These are phyloP conservation scores for Chionographis japonica DNA, from an alignment of 106 monocot species.

Conservation along the genomic window DNA sequence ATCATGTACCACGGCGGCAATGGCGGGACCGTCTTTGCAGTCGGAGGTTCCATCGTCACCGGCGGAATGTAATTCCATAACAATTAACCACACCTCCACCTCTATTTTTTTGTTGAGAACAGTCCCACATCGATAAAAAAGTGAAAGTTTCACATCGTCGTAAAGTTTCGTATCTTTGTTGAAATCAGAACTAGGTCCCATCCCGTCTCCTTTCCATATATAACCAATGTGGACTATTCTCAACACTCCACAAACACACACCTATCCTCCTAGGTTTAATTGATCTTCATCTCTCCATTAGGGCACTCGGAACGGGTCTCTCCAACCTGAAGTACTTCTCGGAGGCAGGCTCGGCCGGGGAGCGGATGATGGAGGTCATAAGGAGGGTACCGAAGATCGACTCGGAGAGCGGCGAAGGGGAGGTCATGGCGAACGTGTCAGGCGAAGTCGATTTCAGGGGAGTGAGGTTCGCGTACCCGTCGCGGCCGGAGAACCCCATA, in stretches of 20 bases:
- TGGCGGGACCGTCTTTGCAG: constrained; percentile 3
- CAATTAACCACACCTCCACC: too few relatives aligned
- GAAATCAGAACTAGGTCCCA: too few relatives aligned
- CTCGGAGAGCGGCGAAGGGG: constrained; percentile 9
- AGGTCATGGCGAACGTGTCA: not conserved
- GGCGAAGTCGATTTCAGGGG: constrained; percentile 26
- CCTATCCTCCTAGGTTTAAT: not conserved
- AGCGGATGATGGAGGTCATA: constrained; percentile 5
- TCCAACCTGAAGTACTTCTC: constrained; percentile 19
- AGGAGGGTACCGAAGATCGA: constrained; percentile 4
- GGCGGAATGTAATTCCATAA: constrained; percentile 3
- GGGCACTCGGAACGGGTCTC: constrained; percentile 6
- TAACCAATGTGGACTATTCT: too few relatives aligned
- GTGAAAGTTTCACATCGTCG: too few relatives aligned
- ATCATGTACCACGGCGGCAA: not conserved
- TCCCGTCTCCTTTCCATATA: too few relatives aligned
- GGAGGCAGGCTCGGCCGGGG: constrained; percentile 5
- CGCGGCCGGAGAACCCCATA: constrained; percentile 22
- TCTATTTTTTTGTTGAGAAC: too few relatives aligned
- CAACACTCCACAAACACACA: too few relatives aligned
- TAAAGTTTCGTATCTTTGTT: too few relatives aligned
- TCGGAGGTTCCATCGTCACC: not conserved
- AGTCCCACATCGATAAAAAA: too few relatives aligned
- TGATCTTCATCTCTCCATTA: not conserved
- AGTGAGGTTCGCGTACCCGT: constrained; percentile 42